These are phyloP conservation scores for Ophiosphaerella korrae DNA, from an alignment of 2,329 filamentous ascomycete species.

Conservation along the genomic window DNA sequence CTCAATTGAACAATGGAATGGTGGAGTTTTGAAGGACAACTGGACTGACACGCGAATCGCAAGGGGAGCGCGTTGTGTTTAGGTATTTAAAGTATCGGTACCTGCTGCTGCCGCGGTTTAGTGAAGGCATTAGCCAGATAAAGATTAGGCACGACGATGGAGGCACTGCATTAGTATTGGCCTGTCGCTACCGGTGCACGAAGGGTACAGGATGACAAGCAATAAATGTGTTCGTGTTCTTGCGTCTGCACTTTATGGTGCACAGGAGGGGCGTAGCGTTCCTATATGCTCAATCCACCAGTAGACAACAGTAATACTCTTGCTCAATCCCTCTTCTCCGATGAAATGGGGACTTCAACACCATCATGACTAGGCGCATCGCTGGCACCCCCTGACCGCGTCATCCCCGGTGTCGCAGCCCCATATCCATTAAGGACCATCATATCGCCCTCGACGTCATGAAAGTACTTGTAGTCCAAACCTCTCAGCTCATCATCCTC, in stretches of 20 bases:
- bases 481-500: slow-evolving; percentile 62
- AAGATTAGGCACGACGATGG: slow-evolving; percentile 6
- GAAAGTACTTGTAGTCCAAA: slow-evolving; percentile 58
- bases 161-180: neutral
- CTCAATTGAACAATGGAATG: neutral
- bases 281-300: no score
- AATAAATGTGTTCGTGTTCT: neutral
- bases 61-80: neutral
- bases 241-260: no score
- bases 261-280: no score
- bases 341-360: slow-evolving; percentile 16
- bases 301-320: neutral
- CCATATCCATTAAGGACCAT: slow-evolving; percentile 29
- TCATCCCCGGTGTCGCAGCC: slow-evolving; percentile 13
- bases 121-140: slow-evolving; percentile 7
- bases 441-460: slow-evolving; percentile 37
- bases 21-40: neutral
- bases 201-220: neutral
- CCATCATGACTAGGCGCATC: slow-evolving; percentile 25
- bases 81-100: slow-evolving; percentile 4
- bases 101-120: slow-evolving; percentile 5
- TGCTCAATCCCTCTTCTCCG: slow-evolving; percentile 26
- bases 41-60: neutral
- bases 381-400: slow-evolving; percentile 12
- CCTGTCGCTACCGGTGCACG: neutral